These are phyloP conservation scores for Boletus subparvulus DNA, from an alignment of 768 basidiomycete genomes.

Conservation along the genomic window DNA sequence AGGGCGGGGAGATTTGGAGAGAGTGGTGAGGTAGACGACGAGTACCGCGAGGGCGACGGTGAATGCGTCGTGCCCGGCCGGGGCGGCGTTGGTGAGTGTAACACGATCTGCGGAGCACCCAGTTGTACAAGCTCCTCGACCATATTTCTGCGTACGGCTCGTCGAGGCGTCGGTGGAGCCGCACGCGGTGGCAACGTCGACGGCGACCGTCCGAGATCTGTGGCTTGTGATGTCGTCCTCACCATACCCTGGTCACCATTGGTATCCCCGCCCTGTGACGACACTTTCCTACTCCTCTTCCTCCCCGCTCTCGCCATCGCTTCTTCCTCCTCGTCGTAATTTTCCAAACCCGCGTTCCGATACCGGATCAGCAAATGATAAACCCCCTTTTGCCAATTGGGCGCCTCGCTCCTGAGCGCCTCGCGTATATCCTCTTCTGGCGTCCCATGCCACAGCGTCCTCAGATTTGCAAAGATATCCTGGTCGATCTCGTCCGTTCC, in stretches of 20 bases:
- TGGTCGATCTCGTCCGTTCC: slow-evolving; percentile 70
- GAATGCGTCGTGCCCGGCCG: slow-evolving; percentile 19
- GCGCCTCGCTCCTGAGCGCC: slow-evolving; percentile 61
- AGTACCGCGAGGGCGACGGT: slow-evolving; percentile 26
- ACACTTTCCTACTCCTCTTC: slow-evolving; percentile 37
- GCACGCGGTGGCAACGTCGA: slow-evolving; percentile 52
- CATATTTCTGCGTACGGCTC: slow-evolving; percentile 41
- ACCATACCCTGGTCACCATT: slow-evolving; percentile 19
- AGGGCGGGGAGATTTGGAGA: slow-evolving; percentile 46
- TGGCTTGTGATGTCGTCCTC: slow-evolving; percentile 25
- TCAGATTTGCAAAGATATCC: slow-evolving; percentile 87
- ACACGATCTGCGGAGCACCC: slow-evolving; percentile 24
- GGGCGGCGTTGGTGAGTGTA: slow-evolving; percentile 29
- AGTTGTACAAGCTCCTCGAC: slow-evolving; percentile 17
- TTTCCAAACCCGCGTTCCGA: slow-evolving; percentile 69
- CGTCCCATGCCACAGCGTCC: slow-evolving; percentile 87
- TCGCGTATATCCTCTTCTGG: slow-evolving; percentile 71
- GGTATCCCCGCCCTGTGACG: slow-evolving; percentile 27
- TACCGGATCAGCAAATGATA: slow-evolving; percentile 90
- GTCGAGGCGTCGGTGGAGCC: slow-evolving; percentile 61
- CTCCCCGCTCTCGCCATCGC: slow-evolving; percentile 33
- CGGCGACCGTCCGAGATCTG: slow-evolving; percentile 29
- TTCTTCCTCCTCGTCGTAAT: slow-evolving; percentile 72
- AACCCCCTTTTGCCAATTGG: slow-evolving; percentile 95
- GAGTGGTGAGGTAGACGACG: slow-evolving; percentile 29